Conservation (phyloP, 2,329 filamentous ascomycete species). For the Mariannaea elegans region DNA sequence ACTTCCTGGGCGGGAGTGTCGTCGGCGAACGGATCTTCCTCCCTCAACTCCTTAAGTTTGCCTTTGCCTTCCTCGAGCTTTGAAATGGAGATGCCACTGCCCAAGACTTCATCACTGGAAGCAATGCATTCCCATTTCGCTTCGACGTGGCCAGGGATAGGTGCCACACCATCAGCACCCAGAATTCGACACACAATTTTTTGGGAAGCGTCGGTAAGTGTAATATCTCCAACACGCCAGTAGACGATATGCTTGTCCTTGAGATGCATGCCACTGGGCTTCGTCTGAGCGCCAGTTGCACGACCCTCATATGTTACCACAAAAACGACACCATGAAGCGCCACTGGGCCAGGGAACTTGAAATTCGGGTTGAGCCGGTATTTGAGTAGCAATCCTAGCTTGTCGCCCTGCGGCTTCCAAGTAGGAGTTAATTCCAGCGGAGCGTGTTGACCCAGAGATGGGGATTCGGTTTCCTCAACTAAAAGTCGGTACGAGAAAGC, state of each 20-base stretch:
- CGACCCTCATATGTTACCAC: slow-evolving; percentile 76
- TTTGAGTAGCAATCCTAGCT: slow-evolving; percentile 85
- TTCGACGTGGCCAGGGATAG: slow-evolving; percentile 80
- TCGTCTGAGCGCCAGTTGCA: slow-evolving; percentile 76
- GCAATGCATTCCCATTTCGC: slow-evolving; percentile 76
- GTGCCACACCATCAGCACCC: slow-evolving; percentile 74
- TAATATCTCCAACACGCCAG: slow-evolving; percentile 83
- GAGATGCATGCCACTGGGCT: slow-evolving; percentile 80
- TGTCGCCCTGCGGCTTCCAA: slow-evolving; percentile 86
- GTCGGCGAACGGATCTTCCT: slow-evolving; percentile 76
- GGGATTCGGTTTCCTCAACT: slow-evolving; percentile 64
- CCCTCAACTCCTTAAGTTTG: slow-evolving; percentile 60
- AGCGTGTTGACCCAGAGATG: slow-evolving; percentile 63
- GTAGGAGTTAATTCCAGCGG: slow-evolving; percentile 77
- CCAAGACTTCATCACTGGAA: slow-evolving; percentile 53
- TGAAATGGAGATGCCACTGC: slow-evolving; percentile 73
- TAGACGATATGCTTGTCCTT: slow-evolving; percentile 81
- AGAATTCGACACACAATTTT: slow-evolving; percentile 86
- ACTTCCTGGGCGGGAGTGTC: slow-evolving; percentile 41
- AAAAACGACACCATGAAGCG: slow-evolving; percentile 76
- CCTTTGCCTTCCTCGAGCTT: slow-evolving; percentile 58
- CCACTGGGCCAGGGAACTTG: slow-evolving; percentile 52
- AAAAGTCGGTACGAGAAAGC: slow-evolving; percentile 95
- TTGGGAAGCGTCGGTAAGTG: slow-evolving; percentile 69
- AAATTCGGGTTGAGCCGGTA: slow-evolving; percentile 84